Evolutionary conservation across 768 basidiomycete genomes (phyloP).

Genomic region (Mycena floridula): DNA sequence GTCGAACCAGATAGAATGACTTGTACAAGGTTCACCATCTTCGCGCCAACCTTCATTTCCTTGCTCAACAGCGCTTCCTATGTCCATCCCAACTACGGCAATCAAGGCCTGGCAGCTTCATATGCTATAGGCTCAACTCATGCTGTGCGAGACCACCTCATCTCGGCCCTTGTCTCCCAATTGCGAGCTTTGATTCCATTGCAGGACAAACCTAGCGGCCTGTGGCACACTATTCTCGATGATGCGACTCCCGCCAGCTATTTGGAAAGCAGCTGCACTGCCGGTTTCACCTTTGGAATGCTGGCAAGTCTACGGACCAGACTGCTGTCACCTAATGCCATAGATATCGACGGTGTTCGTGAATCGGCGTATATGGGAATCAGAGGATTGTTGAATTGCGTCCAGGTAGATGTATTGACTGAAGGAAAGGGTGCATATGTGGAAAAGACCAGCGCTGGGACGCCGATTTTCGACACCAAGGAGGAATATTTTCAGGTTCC

Average conservation of each 20-base stretch:
- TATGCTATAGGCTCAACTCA: constrained; percentile 32
- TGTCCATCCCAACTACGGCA: no score
- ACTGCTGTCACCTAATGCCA: constrained; percentile 33
- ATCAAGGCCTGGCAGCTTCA: no score
- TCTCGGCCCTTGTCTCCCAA: constrained; percentile 35
- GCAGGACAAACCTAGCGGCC: constrained; percentile 37
- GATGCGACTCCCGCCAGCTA: constrained; percentile 37
- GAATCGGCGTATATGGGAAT: no score
- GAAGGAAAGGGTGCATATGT: constrained; percentile 43
- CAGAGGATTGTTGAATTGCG: constrained; percentile 35
- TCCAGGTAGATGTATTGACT: constrained; percentile 39
- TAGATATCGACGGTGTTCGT: constrained; percentile 28
- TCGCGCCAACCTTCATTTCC: constrained; percentile 44
- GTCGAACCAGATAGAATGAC: no score
- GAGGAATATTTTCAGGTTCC: constrained; percentile 44
- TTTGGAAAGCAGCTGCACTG: constrained; percentile 42
- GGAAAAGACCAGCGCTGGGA: no score
- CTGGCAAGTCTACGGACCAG: constrained; percentile 35
- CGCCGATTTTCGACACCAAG: constrained; percentile 41
- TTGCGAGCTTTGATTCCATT: constrained; percentile 39
- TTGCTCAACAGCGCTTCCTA: no score
- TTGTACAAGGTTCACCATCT: constrained; percentile 36
- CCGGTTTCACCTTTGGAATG: constrained; percentile 44
- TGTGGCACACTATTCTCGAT: constrained; percentile 52
- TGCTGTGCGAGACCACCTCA: constrained; percentile 34